phyloP scores from a whole-genome alignment of 225 moss, liverwort and hornwort genomes.

The Marchantia paleacea region DNA sequence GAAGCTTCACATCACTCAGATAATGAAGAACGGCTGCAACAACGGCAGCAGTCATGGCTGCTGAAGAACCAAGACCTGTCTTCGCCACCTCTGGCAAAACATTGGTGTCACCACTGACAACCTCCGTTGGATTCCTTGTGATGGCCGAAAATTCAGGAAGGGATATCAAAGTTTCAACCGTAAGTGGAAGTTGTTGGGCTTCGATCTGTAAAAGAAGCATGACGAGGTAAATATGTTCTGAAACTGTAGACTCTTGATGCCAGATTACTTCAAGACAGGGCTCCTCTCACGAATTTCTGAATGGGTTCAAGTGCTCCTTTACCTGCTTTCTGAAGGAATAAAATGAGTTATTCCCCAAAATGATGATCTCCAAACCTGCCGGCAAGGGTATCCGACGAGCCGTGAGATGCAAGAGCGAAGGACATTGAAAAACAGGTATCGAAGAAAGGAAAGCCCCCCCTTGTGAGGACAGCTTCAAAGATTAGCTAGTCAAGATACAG shows the following conservation, averaged over 20 bases:
- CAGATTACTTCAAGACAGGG: neutral
- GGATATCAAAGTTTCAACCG: conserved; percentile 59
- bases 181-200: conserved; percentile 58
- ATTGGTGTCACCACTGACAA: conserved; percentile 44
- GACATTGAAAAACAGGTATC: neutral
- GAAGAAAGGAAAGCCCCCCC: neutral
- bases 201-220: conserved; percentile 59
- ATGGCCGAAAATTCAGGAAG: conserved; percentile 84
- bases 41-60: conserved; percentile 95
- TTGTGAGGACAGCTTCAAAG: too few relatives aligned
- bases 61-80: conserved; percentile 97
- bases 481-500: neutral
- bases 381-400: neutral
- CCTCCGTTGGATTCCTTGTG: conserved; percentile 56
- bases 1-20: conserved; percentile 68
- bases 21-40: conserved; percentile 74
- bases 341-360: conserved; percentile 89
- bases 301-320: neutral
- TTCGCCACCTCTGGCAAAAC: conserved; percentile 88
- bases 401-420: neutral
- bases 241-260: neutral
- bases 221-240: neutral
- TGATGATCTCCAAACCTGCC: conserved; percentile 85
- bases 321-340: conserved; percentile 98
- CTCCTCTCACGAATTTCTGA: too few relatives aligned